These are phyloP conservation scores for Pseudoturritis turrita DNA, from an alignment of 345 rosid genomes.

Conservation along the genomic window DNA sequence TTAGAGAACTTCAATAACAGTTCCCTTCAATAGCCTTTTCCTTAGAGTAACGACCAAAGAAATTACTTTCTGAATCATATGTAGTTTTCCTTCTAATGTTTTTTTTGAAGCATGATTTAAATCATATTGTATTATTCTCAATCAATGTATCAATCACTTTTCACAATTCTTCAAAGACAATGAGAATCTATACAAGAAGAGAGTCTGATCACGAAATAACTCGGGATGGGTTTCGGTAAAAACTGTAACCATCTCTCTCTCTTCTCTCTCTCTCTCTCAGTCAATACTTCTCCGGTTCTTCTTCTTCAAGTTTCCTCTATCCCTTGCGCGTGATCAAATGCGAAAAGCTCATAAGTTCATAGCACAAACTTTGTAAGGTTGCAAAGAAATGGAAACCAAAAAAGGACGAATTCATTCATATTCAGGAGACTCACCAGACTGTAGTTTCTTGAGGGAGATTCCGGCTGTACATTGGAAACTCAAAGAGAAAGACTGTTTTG, in stretches of 20 bases:
- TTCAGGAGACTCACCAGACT: constrained; percentile 51
- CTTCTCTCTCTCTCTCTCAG: constrained; percentile 12
- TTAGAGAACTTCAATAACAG: constrained; percentile 68
- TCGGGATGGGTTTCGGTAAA: neutral
- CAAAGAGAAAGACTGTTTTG: constrained; percentile 57
- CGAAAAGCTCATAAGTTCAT: neutral
- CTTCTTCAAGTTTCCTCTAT: constrained; percentile 23
- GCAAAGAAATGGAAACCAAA: neutral
- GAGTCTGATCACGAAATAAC: constrained; percentile 1
- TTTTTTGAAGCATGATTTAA: constrained; percentile 1
- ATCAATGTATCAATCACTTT: constrained; percentile 13
- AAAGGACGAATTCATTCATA: neutral
- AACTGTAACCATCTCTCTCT: neutral
- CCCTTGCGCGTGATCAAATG: constrained; percentile 18
- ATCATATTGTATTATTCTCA: constrained; percentile 11
- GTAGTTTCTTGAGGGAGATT: constrained; percentile 58
- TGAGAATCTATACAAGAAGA: constrained; percentile 18
- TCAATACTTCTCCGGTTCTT: constrained; percentile 14
- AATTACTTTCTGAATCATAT: neutral
- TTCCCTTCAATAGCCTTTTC: constrained; percentile 17
- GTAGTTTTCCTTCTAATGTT: neutral
- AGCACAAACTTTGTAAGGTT: neutral
- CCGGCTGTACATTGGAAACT: constrained; percentile 72
- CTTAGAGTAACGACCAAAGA: neutral
- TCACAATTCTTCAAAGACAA: neutral